Conservation (phyloP, 202 grass and related monocot species). For the Sporobolus alterniflorus region DNA sequence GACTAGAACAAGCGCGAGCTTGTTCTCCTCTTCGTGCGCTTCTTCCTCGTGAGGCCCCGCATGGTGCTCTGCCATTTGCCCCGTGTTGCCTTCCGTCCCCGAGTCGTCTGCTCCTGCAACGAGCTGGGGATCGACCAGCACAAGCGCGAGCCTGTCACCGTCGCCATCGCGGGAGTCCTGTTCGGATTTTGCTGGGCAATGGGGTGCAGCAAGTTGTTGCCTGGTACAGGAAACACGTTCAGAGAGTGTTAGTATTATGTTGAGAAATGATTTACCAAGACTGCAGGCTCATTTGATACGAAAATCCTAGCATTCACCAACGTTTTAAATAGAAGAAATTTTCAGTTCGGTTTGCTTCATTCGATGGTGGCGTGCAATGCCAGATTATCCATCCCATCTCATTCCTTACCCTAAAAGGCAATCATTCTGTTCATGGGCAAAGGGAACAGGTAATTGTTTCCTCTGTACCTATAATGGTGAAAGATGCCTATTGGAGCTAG, state of each 20-base stretch:
- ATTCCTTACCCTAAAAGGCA: conserved; percentile 2
- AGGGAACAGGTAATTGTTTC: conserved; percentile 26
- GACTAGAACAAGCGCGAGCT: conserved; percentile 60
- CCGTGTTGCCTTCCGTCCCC: conserved; percentile 11
- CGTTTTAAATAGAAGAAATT: neutral
- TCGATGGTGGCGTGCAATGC: neutral
- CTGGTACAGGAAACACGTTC: conserved; percentile 19
- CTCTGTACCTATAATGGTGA: conserved; percentile 6
- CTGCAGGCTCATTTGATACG: neutral
- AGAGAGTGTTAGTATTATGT: neutral
- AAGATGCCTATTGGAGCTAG: conserved; percentile 20
- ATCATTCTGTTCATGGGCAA: conserved; percentile 22
- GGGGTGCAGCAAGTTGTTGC: conserved; percentile 24
- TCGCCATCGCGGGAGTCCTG: conserved; percentile 9
- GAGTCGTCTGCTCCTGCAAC: neutral
- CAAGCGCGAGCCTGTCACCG: conserved; percentile 57
- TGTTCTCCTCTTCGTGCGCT: conserved; percentile 12
- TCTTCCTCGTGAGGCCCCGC: neutral
- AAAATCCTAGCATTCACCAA: neutral
- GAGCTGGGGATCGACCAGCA: conserved; percentile 28
- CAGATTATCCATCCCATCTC: conserved; percentile 10
- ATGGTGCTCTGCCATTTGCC: neutral
- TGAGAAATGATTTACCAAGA: neutral
- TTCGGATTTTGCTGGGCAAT: conserved; percentile 33
- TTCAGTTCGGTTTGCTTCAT: neutral